These are phyloP conservation scores for Kwoniella shivajii DNA, from an alignment of 1,284 basidiomycete genomes.

Conservation along the genomic window DNA sequence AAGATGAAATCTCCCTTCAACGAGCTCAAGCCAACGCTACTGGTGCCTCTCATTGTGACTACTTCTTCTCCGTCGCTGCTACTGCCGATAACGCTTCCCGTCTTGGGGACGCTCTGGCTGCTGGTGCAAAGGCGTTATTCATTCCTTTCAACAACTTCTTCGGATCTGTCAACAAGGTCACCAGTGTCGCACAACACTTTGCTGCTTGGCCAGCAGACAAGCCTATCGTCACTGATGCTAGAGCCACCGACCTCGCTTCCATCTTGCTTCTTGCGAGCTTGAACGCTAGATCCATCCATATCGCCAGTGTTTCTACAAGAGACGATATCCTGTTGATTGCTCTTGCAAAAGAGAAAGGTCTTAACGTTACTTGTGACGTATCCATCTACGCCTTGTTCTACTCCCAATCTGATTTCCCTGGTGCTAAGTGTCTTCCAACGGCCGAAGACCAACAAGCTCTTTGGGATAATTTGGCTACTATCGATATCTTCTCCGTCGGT, in stretches of 20 bases:
- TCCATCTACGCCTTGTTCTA: conserved; percentile 93
- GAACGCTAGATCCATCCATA: conserved; percentile 85
- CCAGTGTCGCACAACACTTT: conserved; percentile 79
- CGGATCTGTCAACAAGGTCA: conserved; percentile 60
- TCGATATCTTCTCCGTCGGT: conserved; percentile 93
- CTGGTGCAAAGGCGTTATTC: conserved; percentile 80
- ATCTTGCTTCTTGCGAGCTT: conserved; percentile 90
- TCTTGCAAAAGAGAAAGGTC: conserved; percentile 88
- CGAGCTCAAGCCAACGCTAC: conserved; percentile 67
- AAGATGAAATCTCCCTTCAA: conserved; percentile 70
- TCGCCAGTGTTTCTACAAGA: conserved; percentile 85
- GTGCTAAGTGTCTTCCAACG: conserved; percentile 68
- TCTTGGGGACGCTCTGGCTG: conserved; percentile 71
- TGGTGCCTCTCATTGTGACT: conserved; percentile 77
- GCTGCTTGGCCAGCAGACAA: conserved; percentile 88
- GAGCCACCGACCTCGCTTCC: conserved; percentile 88
- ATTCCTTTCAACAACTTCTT: conserved; percentile 71
- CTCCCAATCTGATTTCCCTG: conserved; percentile 71
- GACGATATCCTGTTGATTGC: conserved; percentile 91
- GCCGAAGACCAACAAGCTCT: conserved; percentile 77
- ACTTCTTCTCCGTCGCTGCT: conserved; percentile 77
- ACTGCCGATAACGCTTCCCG: conserved; percentile 67
- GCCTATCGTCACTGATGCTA: conserved; percentile 91
- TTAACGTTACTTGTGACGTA: conserved; percentile 96
- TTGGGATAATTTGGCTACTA: conserved; percentile 81